Evolutionary conservation across 495 filamentous ascomycete genomes (phyloP).

Genomic region (Penicillium dipodomyicola): DNA sequence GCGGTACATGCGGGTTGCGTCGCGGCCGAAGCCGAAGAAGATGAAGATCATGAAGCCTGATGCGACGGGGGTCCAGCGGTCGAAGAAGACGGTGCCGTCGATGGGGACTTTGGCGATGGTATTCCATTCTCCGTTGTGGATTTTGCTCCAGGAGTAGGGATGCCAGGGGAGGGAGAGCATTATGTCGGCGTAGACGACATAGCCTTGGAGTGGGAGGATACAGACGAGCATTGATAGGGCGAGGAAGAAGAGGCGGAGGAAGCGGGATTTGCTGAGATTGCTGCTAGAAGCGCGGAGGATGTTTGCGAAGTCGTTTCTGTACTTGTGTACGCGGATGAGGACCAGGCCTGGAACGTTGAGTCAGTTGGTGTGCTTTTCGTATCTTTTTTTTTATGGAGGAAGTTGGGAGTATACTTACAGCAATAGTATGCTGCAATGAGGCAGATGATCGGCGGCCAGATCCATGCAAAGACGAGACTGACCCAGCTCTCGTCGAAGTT

Average conservation of each 20-base stretch:
- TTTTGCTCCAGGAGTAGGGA: conserved; percentile 52
- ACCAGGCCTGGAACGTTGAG: conserved; percentile 51
- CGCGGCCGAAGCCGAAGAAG: conserved; percentile 79
- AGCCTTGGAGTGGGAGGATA: conserved; percentile 62
- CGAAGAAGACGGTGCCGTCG: conserved; percentile 51
- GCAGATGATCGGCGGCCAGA: conserved; percentile 66
- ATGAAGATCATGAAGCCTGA: conserved; percentile 62
- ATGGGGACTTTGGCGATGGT: conserved; percentile 62
- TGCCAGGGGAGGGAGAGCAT: conserved; percentile 33
- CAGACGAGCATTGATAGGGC: conserved; percentile 63
- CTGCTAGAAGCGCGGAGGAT: conserved; percentile 57
- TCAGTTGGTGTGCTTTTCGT: conserved; percentile 5
- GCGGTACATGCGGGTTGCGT: conserved; percentile 73
- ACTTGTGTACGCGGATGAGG: conserved; percentile 62
- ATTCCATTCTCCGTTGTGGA: conserved; percentile 58
- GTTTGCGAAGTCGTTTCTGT: conserved; percentile 59
- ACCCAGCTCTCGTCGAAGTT: conserved; percentile 69
- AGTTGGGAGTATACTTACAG: conserved; percentile 50
- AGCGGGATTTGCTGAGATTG: conserved; percentile 62
- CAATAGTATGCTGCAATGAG: conserved; percentile 65
- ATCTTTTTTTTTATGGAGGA: not conserved
- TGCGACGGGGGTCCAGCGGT: conserved; percentile 66
- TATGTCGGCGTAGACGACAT: conserved; percentile 59
- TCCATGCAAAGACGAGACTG: conserved; percentile 59
- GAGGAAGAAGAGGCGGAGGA: conserved; percentile 75